A percentile compares a stretch with the other conserved stretches of the same genome.
phyloP scores from a whole-genome alignment of 2,329 filamentous ascomycete species.

The Cryphonectria parasitica region DNA sequence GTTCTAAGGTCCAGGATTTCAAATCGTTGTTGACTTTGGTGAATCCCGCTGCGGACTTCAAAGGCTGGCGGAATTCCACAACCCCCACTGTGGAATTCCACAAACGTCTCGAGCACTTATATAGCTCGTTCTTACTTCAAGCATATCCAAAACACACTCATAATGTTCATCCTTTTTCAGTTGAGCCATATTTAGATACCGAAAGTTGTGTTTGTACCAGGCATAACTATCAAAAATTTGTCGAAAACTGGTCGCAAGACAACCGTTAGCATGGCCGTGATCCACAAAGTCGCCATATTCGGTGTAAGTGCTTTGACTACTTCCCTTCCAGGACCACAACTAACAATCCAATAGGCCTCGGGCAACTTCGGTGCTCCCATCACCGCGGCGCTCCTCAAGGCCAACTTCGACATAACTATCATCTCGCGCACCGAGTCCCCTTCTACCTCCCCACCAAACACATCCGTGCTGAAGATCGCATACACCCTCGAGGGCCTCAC shows the following conservation, averaged over 20 bases:
- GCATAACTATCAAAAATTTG: no score
- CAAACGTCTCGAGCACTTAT: not conserved
- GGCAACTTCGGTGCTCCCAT: constrained; percentile 40
- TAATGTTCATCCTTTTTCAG: not conserved
- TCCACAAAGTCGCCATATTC: constrained; percentile 45
- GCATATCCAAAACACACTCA: not conserved
- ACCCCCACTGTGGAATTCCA: not conserved
- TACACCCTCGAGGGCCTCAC: constrained; percentile 32
- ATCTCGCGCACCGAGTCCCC: constrained; percentile 38
- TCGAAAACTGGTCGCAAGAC: not conserved
- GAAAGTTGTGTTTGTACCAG: not conserved
- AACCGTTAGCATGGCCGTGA: constrained; percentile 21
- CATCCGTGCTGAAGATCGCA: constrained; percentile 28
- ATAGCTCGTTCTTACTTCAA: no score
- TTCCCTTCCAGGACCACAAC: not conserved
- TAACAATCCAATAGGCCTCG: constrained; percentile 30
- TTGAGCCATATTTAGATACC: not conserved
- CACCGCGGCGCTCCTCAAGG: constrained; percentile 23
- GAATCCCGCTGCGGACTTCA: constrained; percentile 11
- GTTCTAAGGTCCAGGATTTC: not conserved
- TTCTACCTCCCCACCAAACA: constrained; percentile 31
- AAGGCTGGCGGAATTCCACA: constrained; percentile 25
- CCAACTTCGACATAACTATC: constrained; percentile 42
- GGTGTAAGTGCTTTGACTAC: constrained; percentile 36
- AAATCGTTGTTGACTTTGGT: not conserved